These are phyloP conservation scores for Penicillium cinerascens DNA, from an alignment of 495 filamentous ascomycete genomes.

Conservation along the genomic window DNA sequence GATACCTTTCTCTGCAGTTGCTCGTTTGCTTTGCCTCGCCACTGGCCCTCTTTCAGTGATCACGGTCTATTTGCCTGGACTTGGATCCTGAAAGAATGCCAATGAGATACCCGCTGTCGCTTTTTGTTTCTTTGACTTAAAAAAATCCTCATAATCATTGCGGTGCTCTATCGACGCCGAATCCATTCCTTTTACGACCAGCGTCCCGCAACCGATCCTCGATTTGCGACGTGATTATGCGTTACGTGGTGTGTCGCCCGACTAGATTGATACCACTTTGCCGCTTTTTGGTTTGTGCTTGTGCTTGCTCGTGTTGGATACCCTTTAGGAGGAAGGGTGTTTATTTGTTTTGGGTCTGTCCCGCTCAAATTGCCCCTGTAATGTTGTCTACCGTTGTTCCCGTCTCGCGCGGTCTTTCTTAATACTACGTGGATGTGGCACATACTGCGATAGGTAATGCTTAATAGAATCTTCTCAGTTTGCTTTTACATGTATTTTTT, in stretches of 20 bases:
- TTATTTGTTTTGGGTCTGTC: slow-evolving; percentile 12
- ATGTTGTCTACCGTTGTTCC: slow-evolving; percentile 26
- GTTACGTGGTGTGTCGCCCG: slow-evolving; percentile 40
- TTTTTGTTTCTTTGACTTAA: slow-evolving; percentile 16
- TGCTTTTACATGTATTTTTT: slow-evolving; percentile 5
- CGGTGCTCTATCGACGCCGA: slow-evolving; percentile 14
- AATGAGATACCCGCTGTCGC: slow-evolving; percentile 41
- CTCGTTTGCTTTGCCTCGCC: slow-evolving; percentile 27
- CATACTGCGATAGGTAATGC: slow-evolving; percentile 32
- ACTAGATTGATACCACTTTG: slow-evolving; percentile 55
- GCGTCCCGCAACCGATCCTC: slow-evolving; percentile 32
- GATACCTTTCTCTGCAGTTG: slow-evolving; percentile 22
- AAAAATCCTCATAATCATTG: slow-evolving; percentile 20
- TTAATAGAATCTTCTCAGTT: slow-evolving; percentile 34
- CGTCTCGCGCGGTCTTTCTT: slow-evolving; percentile 17
- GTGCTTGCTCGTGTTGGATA: slow-evolving; percentile 35
- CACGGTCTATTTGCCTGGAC: not conserved
- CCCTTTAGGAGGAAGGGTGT: slow-evolving; percentile 36
- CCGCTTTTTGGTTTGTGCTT: slow-evolving; percentile 32
- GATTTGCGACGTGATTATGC: slow-evolving; percentile 33
- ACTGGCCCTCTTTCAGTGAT: slow-evolving; percentile 15
- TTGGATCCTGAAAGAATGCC: slow-evolving; percentile 15
- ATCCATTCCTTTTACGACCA: slow-evolving; percentile 41
- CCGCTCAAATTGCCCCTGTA: slow-evolving; percentile 10
- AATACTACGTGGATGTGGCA: slow-evolving; percentile 19